Conservation (phyloP, 345 rosid genomes). For the Physaria fendleri region DNA sequence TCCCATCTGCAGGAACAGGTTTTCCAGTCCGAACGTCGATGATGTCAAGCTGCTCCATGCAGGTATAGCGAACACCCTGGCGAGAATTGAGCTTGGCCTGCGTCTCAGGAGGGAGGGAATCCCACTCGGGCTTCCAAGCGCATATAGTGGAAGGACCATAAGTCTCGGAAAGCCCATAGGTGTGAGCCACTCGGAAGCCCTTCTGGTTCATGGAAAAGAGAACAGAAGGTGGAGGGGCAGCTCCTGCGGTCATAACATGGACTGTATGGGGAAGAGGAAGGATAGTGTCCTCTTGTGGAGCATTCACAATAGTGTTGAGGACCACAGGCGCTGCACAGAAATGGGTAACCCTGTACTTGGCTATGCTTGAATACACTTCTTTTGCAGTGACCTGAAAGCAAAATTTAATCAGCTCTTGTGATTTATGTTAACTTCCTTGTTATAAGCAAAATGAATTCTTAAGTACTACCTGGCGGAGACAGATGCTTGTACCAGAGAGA, state of each 20-base stretch:
- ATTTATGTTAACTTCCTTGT: not conserved
- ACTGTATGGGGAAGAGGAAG: slow-evolving; percentile 79
- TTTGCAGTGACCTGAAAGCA: slow-evolving; percentile 65
- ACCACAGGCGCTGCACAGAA: slow-evolving; percentile 96
- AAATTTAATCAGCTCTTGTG: not conserved
- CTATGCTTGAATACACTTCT: slow-evolving; percentile 74
- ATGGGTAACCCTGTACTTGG: slow-evolving; percentile 62
- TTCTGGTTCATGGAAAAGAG: slow-evolving; percentile 63
- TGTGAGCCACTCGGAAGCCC: slow-evolving; percentile 79
- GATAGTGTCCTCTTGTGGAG: slow-evolving; percentile 60
- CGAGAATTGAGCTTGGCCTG: slow-evolving; percentile 89
- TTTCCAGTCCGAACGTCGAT: slow-evolving; percentile 52
- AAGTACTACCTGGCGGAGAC: slow-evolving; percentile 78
- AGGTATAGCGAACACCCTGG: slow-evolving; percentile 71
- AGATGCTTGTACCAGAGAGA: slow-evolving; percentile 70
- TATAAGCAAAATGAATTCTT: not conserved
- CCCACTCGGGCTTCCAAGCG: slow-evolving; percentile 96
- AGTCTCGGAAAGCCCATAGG: slow-evolving; percentile 90
- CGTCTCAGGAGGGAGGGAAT: slow-evolving; percentile 52
- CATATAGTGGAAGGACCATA: slow-evolving; percentile 82
- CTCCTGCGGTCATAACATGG: slow-evolving; percentile 85
- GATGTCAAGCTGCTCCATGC: slow-evolving; percentile 69
- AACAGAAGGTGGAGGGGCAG: slow-evolving; percentile 81
- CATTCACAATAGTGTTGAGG: slow-evolving; percentile 73
- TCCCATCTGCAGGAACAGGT: slow-evolving; percentile 78